A percentile compares a stretch with the other conserved stretches of the same genome.
Evolutionary conservation across 106 monocot species (phyloP).

Genomic region (Narthecium ossifragum): DNA sequence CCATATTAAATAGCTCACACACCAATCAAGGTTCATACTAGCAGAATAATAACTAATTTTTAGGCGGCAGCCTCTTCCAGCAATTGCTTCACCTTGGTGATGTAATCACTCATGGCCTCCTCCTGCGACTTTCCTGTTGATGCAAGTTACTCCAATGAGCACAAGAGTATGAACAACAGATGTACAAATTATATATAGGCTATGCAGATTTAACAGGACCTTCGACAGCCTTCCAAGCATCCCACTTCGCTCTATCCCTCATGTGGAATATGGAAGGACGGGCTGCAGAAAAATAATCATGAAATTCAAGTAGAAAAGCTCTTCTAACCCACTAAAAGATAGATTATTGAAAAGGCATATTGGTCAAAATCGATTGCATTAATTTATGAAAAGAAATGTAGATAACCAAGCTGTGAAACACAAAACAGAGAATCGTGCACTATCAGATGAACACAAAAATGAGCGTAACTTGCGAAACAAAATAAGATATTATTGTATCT

Average conservation of each 20-base stretch:
- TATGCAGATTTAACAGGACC: conserved; percentile 19
- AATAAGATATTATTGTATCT: too few species aligned
- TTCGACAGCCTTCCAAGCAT: conserved; percentile 89
- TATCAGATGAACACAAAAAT: too few species aligned
- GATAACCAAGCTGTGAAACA: neutral
- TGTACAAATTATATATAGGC: neutral
- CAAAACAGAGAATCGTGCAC: neutral
- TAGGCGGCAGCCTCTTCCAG: conserved; percentile 9
- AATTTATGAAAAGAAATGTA: neutral
- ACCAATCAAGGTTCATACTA: too few species aligned
- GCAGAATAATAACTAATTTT: too few species aligned
- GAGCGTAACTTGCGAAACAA: too few species aligned
- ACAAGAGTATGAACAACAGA: neutral
- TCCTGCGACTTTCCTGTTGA: conserved; percentile 6
- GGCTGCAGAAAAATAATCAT: conserved; percentile 22
- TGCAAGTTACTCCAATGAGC: neutral
- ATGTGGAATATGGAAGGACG: conserved; percentile 60
- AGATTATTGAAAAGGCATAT: conserved; percentile 1
- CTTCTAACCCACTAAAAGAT: neutral
- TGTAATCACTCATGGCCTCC: conserved; percentile 12
- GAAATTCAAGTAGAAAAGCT: neutral
- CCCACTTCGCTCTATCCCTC: conserved; percentile 79
- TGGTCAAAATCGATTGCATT: too few species aligned
- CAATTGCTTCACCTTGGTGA: conserved; percentile 11
- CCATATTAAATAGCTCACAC: too few species aligned